Percentiles rank a stretch among this genome's conserved stretches.
Conservation (phyloP, 179 eudicot species). For the Dionaea muscipula region DNA sequence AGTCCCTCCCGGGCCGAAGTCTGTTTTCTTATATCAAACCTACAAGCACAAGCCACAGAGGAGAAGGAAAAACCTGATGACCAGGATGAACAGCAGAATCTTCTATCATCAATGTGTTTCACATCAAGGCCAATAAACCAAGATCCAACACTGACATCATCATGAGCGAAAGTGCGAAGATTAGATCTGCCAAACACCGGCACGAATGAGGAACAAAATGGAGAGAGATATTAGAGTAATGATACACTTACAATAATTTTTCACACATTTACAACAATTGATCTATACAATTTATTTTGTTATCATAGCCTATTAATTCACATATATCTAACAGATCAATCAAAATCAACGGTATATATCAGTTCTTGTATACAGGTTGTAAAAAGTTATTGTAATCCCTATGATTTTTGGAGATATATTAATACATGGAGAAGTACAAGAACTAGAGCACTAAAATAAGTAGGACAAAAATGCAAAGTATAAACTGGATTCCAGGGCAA, state of each 20-base stretch:
- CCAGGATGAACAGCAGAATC: constrained; percentile 61
- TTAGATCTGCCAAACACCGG: constrained; percentile 25
- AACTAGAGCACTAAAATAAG: too few relatives aligned
- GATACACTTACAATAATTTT: too few relatives aligned
- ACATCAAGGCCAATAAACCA: constrained; percentile 73
- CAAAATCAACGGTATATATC: too few relatives aligned
- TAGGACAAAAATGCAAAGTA: not conserved
- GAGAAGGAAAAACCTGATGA: constrained; percentile 38
- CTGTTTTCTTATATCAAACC: not conserved
- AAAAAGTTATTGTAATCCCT: too few relatives aligned
- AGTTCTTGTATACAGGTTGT: too few relatives aligned
- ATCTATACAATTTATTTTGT: too few relatives aligned
- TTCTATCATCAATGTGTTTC: constrained; percentile 38
- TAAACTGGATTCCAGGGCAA: not conserved
- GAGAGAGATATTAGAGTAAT: too few relatives aligned
- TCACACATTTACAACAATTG: too few relatives aligned
- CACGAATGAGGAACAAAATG: not conserved
- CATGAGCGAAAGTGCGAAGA: constrained; percentile 64
- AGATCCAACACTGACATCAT: constrained; percentile 64
- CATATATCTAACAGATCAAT: too few relatives aligned
- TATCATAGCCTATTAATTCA: too few relatives aligned
- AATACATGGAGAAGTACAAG: too few relatives aligned
- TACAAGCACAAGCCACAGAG: not conserved
- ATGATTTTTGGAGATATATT: too few relatives aligned
- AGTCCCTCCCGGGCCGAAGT: not conserved